Evolutionary conservation across 2,329 filamentous ascomycete genomes (phyloP).

Genomic region (Aspergillus bombycis): DNA sequence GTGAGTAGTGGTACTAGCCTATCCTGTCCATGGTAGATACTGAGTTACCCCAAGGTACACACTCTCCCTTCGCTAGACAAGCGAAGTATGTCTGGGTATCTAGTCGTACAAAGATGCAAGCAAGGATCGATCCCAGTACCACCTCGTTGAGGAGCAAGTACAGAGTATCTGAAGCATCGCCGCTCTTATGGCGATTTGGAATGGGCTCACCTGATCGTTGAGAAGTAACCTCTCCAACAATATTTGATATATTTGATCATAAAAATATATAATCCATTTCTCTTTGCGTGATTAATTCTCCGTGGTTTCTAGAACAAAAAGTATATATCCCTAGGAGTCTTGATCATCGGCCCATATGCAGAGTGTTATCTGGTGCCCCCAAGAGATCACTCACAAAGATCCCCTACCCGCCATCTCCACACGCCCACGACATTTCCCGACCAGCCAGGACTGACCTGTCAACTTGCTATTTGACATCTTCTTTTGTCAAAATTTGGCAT

Average conservation of each 20-base stretch:
- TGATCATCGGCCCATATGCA: not conserved
- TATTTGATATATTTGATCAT: not conserved
- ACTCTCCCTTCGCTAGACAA: not conserved
- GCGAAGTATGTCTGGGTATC: not conserved
- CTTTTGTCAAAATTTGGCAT: not conserved
- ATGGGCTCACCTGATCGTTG: not conserved
- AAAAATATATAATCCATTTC: not conserved
- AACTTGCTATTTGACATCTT: not conserved
- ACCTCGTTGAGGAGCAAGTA: not conserved
- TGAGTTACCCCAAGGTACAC: too few relatives aligned
- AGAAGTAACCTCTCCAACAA: not conserved
- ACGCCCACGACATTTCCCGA: not conserved
- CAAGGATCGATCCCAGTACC: not conserved
- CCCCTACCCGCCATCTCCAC: not conserved
- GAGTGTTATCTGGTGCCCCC: not conserved
- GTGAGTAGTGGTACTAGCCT: not conserved
- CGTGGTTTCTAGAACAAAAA: not conserved
- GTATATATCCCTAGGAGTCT: not conserved
- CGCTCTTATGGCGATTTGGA: not conserved
- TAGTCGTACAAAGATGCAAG: not conserved
- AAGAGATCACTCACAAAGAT: slow-evolving; percentile 1
- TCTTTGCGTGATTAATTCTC: not conserved
- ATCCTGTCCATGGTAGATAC: not conserved
- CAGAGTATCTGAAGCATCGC: not conserved
- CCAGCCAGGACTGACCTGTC: not conserved